phyloP scores from a whole-genome alignment of 1,284 basidiomycete species.

The Heimioporus retisporus region DNA sequence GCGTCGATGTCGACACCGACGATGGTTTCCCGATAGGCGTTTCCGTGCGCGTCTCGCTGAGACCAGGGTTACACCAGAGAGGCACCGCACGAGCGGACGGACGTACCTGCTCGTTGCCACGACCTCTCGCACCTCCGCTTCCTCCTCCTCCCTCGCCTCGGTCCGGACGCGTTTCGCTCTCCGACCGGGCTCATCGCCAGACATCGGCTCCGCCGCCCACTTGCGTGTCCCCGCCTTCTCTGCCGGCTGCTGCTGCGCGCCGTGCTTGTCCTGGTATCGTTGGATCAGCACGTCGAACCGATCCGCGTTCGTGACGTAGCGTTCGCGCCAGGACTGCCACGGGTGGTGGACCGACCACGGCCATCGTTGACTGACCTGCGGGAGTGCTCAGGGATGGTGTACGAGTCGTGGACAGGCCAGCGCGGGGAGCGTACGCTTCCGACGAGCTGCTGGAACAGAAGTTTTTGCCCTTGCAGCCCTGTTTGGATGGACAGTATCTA shows the following conservation, averaged over 20 bases:
- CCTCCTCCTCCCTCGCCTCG: not conserved
- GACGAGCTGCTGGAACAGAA: constrained; percentile 51
- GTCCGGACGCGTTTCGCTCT: constrained; percentile 24
- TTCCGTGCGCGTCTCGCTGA: too few relatives aligned
- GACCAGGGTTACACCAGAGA: too few relatives aligned
- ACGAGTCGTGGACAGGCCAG: not conserved
- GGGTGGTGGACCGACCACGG: constrained; percentile 58
- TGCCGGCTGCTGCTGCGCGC: too few relatives aligned
- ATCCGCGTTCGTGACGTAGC: constrained; percentile 54
- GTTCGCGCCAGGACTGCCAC: constrained; percentile 65
- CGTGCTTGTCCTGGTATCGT: constrained; percentile 32
- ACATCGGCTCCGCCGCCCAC: not conserved
- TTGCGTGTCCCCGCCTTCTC: constrained; percentile 11
- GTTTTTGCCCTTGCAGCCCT: constrained; percentile 51
- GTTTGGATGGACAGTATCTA: constrained; percentile 24
- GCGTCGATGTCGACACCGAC: too few relatives aligned
- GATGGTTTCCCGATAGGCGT: too few relatives aligned
- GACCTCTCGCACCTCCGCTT: too few relatives aligned
- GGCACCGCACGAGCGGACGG: too few relatives aligned
- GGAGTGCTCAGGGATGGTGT: not conserved
- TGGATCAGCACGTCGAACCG: constrained; percentile 56
- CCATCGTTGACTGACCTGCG: constrained; percentile 42
- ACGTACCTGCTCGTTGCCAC: too few relatives aligned
- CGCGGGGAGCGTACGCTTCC: constrained; percentile 39
- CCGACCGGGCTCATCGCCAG: constrained; percentile 8